phyloP scores from a whole-genome alignment of 768 basidiomycete species.

The Boletus patriciae region DNA sequence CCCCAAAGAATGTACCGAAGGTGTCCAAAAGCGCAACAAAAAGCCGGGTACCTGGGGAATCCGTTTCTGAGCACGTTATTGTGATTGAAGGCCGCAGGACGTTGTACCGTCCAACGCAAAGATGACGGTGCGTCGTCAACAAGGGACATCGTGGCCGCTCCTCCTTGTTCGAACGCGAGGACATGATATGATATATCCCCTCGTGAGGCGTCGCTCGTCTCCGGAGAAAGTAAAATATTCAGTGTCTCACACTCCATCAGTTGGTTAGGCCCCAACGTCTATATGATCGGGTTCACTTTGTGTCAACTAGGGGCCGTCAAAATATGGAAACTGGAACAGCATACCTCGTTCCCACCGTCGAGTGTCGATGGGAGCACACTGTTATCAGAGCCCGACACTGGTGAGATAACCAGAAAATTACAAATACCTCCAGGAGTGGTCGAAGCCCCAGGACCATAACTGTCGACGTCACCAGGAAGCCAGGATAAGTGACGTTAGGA shows the following conservation, averaged over 20 bases:
- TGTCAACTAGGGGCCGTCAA: neutral
- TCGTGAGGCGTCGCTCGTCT: neutral
- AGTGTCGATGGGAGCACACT: conserved; percentile 2
- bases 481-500: neutral
- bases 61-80: neutral
- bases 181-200: conserved; percentile 39
- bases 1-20: conserved; percentile 42
- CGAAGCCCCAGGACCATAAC: conserved; percentile 14
- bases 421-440: neutral
- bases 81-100: conserved; percentile 29
- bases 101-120: conserved; percentile 40
- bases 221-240: conserved; percentile 3
- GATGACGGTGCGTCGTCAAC: conserved; percentile 36
- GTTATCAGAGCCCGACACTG: conserved; percentile 4
- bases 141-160: conserved; percentile 34
- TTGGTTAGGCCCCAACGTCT: neutral
- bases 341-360: conserved; percentile 2
- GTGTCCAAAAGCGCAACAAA: conserved; percentile 47
- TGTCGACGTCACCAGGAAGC: conserved; percentile 1
- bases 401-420: conserved; percentile 1
- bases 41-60: conserved; percentile 40
- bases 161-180: conserved; percentile 41
- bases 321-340: neutral
- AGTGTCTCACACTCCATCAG: conserved; percentile 19
- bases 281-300: neutral